Base-by-base conservation (phyloP, 1,284 basidiomycete species). In the Blastosporella zonata region DNA sequence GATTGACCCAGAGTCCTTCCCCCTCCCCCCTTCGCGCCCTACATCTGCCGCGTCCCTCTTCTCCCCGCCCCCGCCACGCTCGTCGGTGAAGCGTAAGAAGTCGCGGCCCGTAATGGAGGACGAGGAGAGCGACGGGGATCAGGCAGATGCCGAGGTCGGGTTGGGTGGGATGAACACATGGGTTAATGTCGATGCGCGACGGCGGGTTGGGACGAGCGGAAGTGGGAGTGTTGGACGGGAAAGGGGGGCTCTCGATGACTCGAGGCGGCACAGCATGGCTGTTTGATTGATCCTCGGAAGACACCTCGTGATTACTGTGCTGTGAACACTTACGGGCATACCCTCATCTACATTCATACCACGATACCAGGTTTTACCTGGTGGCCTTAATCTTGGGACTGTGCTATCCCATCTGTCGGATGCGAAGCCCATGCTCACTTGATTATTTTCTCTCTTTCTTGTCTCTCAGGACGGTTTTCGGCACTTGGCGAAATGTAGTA, bases 131-230 rank as follows among this genome's bases (percentile, higher is more conserved):
- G 84, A 83, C 35, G 82, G 81, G 2, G 74, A 71, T 15, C 77
- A 86, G 55, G 84, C 82, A 4, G 84, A 87, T 62, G 81, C 71
- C 15, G 84, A 87, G 64, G 82, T 73, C 52, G 71, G 71, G 39
- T 55, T 57, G 22, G 65, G 61, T 29, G 55, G 40, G 41, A 55
- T 58, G 36, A 65, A 34, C 49, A 64, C 68, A 27, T 79, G 78
- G 77, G 68, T 78, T 22, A 82, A 82, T 59, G 60, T 77, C 2
- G 82, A 84, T 20, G 74, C 75, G n/a, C 68, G 84, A 49, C 69
- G 81, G 57, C 75, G 76, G 45, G 59, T 57, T 18, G 42, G 20
- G 3, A 17, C 39, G 15, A 42, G 47, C 15, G 51, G 45, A 31
- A 41, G 35, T 28, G 41, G 43, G 13, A 43, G 20, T 39, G 35